A percentile compares a stretch with the other conserved stretches of the same genome.
phyloP scores from a whole-genome alignment of 768 basidiomycete species.

The Tulasnella sp. region DNA sequence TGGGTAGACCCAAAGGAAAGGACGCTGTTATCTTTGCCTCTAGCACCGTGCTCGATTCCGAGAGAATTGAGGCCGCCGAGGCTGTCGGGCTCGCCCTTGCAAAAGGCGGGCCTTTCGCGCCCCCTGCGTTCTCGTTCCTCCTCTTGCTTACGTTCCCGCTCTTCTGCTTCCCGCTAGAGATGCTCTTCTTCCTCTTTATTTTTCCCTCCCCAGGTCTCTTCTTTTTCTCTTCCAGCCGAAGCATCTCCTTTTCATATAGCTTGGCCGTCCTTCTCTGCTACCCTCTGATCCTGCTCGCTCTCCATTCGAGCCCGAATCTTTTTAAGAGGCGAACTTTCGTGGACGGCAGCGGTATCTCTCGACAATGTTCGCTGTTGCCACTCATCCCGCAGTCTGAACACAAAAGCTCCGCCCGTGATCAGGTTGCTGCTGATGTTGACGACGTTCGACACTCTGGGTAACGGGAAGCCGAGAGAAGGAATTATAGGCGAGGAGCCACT shows the following conservation, averaged over 20 bases:
- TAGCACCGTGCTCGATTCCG: conserved; percentile 72
- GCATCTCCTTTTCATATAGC: conserved; percentile 28
- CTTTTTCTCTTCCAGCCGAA: conserved; percentile 32
- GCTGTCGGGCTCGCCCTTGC: conserved; percentile 88
- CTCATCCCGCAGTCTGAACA: conserved; percentile 46
- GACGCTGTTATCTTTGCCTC: conserved; percentile 38
- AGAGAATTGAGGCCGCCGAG: conserved; percentile 85
- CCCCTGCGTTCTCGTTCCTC: conserved; percentile 24
- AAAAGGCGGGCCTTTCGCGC: conserved; percentile 46
- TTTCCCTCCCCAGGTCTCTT: conserved; percentile 32
- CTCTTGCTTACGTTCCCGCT: conserved; percentile 31
- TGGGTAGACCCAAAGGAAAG: conserved; percentile 46
- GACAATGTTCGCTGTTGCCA: conserved; percentile 30
- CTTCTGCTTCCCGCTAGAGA: conserved; percentile 31
- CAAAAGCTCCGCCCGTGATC: conserved; percentile 54
- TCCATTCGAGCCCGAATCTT: conserved; percentile 52
- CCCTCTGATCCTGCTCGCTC: conserved; percentile 48
- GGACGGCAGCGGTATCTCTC: conserved; percentile 25
- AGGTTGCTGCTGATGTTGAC: conserved; percentile 55
- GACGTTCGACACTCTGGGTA: conserved; percentile 34
- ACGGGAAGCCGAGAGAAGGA: not conserved
- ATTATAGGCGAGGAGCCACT: not conserved
- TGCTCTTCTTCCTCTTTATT: conserved; percentile 30
- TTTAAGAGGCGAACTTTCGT: conserved; percentile 29
- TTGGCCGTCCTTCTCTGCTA: conserved; percentile 29